A percentile compares a stretch with the other conserved stretches of the same genome.
phyloP scores from a whole-genome alignment of 2,329 filamentous ascomycete genomes.

The Talaromyces sp. region DNA sequence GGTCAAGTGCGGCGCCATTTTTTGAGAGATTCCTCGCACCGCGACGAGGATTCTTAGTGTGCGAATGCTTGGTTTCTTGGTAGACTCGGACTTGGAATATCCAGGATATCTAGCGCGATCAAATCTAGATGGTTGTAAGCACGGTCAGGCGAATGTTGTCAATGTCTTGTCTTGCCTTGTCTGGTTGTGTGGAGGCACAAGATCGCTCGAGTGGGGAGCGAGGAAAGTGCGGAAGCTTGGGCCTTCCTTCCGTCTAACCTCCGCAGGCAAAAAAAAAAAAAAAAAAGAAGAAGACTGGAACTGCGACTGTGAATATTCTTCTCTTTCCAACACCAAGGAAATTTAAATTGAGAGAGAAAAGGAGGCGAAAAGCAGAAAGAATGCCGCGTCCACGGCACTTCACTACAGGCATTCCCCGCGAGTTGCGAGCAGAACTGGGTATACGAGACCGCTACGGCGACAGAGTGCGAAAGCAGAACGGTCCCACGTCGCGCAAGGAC shows the following conservation, averaged over 20 bases:
- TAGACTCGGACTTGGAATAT: neutral
- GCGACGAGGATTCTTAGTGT: neutral
- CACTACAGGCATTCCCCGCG: conserved; percentile 37
- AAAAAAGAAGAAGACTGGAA: neutral
- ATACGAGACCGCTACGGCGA: conserved; percentile 31
- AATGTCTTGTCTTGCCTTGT: neutral
- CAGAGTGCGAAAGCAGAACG: conserved; percentile 25
- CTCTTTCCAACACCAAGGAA: conserved; percentile 1
- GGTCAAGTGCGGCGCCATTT: conserved; percentile 31
- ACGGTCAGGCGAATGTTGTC: neutral
- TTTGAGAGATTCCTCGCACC: neutral
- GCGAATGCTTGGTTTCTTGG: neutral
- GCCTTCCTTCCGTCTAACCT: conserved; percentile 11
- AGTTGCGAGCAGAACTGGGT: conserved; percentile 35
- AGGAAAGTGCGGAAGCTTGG: conserved; percentile 15
- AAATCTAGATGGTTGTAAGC: neutral
- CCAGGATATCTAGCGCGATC: neutral
- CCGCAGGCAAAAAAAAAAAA: conserved; percentile 6
- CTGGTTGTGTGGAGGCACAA: neutral
- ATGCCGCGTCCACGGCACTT: conserved; percentile 29
- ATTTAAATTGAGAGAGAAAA: neutral
- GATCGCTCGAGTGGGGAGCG: conserved; percentile 4
- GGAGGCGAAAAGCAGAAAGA: neutral
- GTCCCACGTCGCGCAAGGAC: conserved; percentile 52
- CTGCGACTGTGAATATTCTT: conserved; percentile 2